Percentiles rank a stretch among this genome's conserved stretches.
Evolutionary conservation across 129 eudicot genomes (phyloP).

Genomic region (Centrapalus pauciflorus): DNA sequence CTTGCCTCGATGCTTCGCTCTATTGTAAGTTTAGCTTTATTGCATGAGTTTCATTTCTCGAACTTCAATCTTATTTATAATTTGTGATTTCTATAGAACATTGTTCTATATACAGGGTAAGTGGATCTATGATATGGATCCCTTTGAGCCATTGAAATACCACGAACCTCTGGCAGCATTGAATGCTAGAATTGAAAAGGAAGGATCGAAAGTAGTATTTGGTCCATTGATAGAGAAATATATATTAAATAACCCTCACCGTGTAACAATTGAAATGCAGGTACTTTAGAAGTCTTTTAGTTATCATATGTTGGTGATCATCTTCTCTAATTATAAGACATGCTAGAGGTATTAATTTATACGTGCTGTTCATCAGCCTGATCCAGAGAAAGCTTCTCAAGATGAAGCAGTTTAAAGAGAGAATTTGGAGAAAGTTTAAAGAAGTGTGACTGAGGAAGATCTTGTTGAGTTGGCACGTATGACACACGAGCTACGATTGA

Average conservation of each 20-base stretch:
- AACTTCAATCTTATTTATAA: background rate
- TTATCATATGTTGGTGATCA: background rate
- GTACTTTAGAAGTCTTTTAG: slow-evolving; percentile 24
- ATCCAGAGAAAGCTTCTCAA: slow-evolving; percentile 93
- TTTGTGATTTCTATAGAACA: background rate
- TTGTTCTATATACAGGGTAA: slow-evolving; percentile 46
- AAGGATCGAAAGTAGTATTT: slow-evolving; percentile 95
- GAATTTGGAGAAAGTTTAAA: slow-evolving; percentile 64
- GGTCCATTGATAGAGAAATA: slow-evolving; percentile 82
- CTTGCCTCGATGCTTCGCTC: slow-evolving; percentile 67
- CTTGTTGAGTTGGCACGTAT: slow-evolving; percentile 97
- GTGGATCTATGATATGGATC: slow-evolving; percentile 79
- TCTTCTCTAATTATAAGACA: background rate
- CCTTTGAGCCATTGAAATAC: slow-evolving; percentile 66
- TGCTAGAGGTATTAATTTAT: background rate
- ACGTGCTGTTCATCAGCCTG: slow-evolving; percentile 59
- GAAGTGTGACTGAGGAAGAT: slow-evolving; percentile 92
- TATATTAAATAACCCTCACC: slow-evolving; percentile 80
- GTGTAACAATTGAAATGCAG: slow-evolving; percentile 97
- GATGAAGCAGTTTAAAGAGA: slow-evolving; percentile 89
- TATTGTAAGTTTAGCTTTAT: slow-evolving; percentile 32
- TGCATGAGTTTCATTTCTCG: background rate
- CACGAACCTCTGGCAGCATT: slow-evolving; percentile 64
- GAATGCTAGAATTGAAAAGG: slow-evolving; percentile 80
- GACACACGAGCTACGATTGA: slow-evolving; percentile 81